phyloP scores from a whole-genome alignment of 2,329 filamentous ascomycete species.

The Ceratocystis papillata region DNA sequence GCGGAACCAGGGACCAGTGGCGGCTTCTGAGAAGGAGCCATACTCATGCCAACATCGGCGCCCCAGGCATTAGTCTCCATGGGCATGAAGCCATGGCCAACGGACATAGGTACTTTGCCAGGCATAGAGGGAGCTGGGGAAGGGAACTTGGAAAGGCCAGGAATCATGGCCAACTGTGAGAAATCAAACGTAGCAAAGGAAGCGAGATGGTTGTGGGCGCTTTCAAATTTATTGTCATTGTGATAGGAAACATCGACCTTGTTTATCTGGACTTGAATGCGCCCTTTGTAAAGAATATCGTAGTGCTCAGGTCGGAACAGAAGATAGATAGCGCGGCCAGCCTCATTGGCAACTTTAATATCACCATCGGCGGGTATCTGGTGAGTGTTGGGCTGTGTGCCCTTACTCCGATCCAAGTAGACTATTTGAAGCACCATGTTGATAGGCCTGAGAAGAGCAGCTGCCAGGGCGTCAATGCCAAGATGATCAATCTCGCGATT shows the following conservation, averaged over 20 bases:
- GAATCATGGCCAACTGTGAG: constrained; percentile 39
- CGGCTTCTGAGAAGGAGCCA: constrained; percentile 8
- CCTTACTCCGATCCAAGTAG: constrained; percentile 79
- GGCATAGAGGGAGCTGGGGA: constrained; percentile 26
- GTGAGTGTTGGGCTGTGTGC: constrained; percentile 62
- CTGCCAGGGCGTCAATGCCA: constrained; percentile 65
- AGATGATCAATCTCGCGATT: constrained; percentile 82
- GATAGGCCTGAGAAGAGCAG: constrained; percentile 68
- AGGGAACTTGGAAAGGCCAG: constrained; percentile 34
- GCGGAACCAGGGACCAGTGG: neutral
- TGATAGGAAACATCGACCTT: constrained; percentile 46
- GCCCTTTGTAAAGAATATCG: constrained; percentile 72
- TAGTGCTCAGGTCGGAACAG: constrained; percentile 75
- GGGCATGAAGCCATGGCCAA: constrained; percentile 30
- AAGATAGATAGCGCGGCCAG: constrained; percentile 46
- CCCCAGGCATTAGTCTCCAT: constrained; percentile 9
- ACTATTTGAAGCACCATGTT: constrained; percentile 75
- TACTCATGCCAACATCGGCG: neutral
- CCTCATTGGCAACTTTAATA: constrained; percentile 34
- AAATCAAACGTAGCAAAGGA: constrained; percentile 38
- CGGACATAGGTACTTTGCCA: constrained; percentile 25
- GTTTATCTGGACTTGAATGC: constrained; percentile 30
- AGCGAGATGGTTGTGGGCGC: constrained; percentile 33
- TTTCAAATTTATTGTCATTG: constrained; percentile 36
- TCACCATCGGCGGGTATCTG: constrained; percentile 49